These are phyloP conservation scores for Phyllosticta paracitricarpa DNA, from an alignment of 2,329 filamentous ascomycete genomes.

Conservation along the genomic window DNA sequence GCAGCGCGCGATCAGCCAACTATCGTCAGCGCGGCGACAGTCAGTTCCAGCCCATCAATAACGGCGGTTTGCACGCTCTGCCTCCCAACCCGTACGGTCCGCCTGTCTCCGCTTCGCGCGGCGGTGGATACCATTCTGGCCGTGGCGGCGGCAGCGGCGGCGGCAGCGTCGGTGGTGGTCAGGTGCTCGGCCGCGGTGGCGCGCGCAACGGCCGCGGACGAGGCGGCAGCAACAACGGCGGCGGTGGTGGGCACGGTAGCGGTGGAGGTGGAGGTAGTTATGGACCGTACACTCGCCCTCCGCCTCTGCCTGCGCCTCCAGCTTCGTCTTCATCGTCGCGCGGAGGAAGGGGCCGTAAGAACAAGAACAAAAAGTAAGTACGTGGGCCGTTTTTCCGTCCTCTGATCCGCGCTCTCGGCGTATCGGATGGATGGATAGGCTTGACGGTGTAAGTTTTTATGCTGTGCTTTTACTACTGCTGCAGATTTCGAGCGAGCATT, in stretches of 20 bases:
- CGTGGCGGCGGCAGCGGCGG: constrained; percentile 1
- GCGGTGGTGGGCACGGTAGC: not conserved
- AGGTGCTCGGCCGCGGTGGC: not conserved
- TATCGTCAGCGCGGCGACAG: not conserved
- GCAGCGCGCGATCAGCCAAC: not conserved
- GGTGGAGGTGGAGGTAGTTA: not conserved
- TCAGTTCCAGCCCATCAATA: not conserved
- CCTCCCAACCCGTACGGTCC: not conserved
- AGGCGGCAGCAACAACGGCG: not conserved
- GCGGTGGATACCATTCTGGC: not conserved
- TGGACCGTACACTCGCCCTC: not conserved
- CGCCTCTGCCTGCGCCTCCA: not conserved
- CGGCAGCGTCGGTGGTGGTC: not conserved
- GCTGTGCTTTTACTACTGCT: no score
- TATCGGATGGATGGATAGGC: no score
- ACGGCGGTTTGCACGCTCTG: constrained; percentile 1
- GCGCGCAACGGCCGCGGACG: not conserved
- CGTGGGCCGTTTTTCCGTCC: no score
- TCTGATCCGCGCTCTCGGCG: not conserved
- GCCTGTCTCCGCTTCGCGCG: not conserved
- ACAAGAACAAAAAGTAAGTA: not conserved
- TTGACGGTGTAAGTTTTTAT: not conserved
- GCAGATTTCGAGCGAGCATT: no score
- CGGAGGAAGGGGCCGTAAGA: not conserved
- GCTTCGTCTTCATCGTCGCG: not conserved